Conservation (phyloP, 208 protist genomes). For the Giardia muris region DNA sequence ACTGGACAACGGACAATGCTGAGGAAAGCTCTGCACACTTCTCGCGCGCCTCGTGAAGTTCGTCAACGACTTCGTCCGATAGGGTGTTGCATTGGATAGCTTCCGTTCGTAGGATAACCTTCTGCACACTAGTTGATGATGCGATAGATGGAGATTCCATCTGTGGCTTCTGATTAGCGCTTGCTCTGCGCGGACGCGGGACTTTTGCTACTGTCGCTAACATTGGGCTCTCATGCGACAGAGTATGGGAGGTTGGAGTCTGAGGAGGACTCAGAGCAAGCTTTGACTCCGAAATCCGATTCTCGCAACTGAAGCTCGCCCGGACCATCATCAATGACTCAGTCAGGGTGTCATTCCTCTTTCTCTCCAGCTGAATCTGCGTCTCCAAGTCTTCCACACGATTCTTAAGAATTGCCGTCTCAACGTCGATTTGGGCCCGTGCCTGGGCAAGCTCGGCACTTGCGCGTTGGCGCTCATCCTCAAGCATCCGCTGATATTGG, state of each 20-base stretch:
- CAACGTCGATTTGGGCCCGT: background rate
- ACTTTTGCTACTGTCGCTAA: background rate
- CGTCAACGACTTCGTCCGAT: background rate
- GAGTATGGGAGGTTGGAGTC: background rate
- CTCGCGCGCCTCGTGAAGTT: background rate
- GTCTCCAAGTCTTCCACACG: background rate
- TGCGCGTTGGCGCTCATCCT: background rate
- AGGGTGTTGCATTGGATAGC: background rate
- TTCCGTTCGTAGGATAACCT: background rate
- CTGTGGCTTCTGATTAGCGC: background rate
- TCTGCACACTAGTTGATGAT: background rate
- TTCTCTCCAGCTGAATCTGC: background rate
- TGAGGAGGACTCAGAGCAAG: background rate
- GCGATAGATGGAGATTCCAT: background rate
- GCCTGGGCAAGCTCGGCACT: background rate
- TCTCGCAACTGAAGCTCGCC: background rate
- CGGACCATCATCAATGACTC: background rate
- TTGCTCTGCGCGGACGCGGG: background rate
- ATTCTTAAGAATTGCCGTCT: background rate
- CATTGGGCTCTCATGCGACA: background rate
- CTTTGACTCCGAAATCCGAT: background rate
- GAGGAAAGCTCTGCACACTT: background rate
- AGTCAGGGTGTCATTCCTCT: background rate
- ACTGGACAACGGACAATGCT: background rate
- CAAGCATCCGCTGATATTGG: background rate